A percentile compares a stretch with the other conserved stretches of the same genome.
phyloP scores from a whole-genome alignment of 179 eudicot genomes.

The Drosera spatulata region DNA sequence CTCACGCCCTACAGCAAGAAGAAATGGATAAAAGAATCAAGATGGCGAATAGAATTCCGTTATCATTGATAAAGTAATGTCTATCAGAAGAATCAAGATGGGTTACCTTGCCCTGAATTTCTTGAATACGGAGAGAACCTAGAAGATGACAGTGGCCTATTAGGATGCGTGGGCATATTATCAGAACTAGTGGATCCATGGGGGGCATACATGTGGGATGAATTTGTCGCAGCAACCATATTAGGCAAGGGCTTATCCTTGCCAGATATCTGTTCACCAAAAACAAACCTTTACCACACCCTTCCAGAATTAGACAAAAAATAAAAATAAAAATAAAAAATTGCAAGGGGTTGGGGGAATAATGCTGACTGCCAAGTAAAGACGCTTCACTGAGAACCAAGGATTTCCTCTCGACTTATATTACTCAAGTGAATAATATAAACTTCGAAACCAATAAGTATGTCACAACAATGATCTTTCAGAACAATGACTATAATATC shows the following conservation, averaged over 20 bases:
- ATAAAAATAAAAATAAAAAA: no score
- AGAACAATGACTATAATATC: neutral
- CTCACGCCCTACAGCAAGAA: constrained; percentile 40
- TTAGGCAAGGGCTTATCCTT: constrained; percentile 57
- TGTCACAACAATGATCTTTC: no score
- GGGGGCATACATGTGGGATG: constrained; percentile 37
- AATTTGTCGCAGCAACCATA: constrained; percentile 23
- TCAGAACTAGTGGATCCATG: constrained; percentile 20
- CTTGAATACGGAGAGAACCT: constrained; percentile 20
- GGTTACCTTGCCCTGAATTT: constrained; percentile 43
- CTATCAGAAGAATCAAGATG: no score
- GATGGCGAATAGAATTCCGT: neutral
- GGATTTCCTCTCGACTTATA: no score
- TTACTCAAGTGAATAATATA: no score
- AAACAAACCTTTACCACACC: constrained; percentile 2
- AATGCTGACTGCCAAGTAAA: no score
- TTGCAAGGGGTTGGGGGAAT: no score
- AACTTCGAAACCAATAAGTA: no score
- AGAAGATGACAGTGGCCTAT: constrained; percentile 2
- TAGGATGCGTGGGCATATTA: constrained; percentile 34
- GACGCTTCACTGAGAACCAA: no score
- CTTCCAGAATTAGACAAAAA: no score
- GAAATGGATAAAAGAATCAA: constrained; percentile 1
- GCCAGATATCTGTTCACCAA: constrained; percentile 67
- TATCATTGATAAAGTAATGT: neutral